phyloP scores from a whole-genome alignment of 768 basidiomycete species.

The Russula foetens region DNA sequence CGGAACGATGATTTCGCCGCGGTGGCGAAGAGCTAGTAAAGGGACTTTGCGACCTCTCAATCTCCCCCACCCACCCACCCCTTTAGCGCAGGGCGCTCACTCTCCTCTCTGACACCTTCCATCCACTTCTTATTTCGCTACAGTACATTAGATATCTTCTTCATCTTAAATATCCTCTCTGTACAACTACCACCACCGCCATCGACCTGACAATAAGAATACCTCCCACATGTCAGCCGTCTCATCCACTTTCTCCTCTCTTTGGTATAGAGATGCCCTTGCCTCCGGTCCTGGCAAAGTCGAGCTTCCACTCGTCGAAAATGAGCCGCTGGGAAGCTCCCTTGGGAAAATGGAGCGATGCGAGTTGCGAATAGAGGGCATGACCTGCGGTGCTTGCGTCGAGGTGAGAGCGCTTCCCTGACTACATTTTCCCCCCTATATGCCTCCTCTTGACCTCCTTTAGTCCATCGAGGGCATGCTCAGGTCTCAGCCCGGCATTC shows the following conservation, averaged over 20 bases:
- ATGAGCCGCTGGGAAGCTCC: constrained; percentile 25
- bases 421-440: background rate
- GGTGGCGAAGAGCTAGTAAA: no score
- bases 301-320: constrained; percentile 24
- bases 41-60: no score
- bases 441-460: background rate
- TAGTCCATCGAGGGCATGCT: constrained; percentile 85
- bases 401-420: constrained; percentile 49
- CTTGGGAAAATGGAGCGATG: constrained; percentile 41
- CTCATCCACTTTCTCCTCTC: constrained; percentile 6
- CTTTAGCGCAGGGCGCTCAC: background rate
- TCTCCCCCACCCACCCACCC: background rate
- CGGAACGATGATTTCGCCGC: no score
- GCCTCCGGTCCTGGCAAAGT: constrained; percentile 22
- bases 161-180: no score
- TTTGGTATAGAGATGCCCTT: constrained; percentile 7
- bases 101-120: background rate
- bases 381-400: constrained; percentile 87
- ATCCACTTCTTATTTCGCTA: background rate
- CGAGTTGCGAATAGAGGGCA: constrained; percentile 78
- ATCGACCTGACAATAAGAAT: background rate
- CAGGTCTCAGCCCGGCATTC: constrained; percentile 77
- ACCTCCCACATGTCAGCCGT: constrained; percentile 5
- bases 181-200: background rate
- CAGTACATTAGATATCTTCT: no score